These are phyloP conservation scores for Nadsonia commutata DNA, from an alignment of 1,139 yeast species.

Conservation along the genomic window DNA sequence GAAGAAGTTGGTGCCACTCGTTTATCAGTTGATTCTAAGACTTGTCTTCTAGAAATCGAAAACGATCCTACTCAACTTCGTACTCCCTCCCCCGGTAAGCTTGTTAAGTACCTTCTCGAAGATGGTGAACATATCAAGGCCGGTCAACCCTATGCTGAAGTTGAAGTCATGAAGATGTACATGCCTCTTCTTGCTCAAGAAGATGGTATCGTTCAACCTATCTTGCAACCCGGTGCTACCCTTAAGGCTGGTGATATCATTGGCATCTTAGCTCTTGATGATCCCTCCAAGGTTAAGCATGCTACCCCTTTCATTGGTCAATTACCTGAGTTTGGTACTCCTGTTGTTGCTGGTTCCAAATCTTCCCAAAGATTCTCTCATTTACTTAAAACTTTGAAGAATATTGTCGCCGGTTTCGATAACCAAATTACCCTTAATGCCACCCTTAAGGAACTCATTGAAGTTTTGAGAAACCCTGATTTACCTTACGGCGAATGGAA, in stretches of 20 bases:
- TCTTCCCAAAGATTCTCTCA: constrained; percentile 62
- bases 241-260: constrained; percentile 92
- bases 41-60: constrained; percentile 85
- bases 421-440: constrained; percentile 87
- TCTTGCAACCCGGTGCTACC: constrained; percentile 97
- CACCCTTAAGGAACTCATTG: constrained; percentile 58
- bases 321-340: constrained; percentile 76
- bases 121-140: constrained; percentile 85
- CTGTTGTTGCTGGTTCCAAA: constrained; percentile 69
- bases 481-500: constrained; percentile 92
- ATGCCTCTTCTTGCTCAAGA: constrained; percentile 67
- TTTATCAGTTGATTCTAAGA: constrained; percentile 84
- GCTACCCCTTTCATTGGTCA: constrained; percentile 94
- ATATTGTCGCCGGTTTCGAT: constrained; percentile 81
- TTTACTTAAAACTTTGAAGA: constrained; percentile 44
- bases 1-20: constrained; percentile 97
- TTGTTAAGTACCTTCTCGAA: constrained; percentile 84
- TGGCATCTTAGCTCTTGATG: constrained; percentile 88
- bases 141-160: constrained; percentile 95
- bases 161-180: constrained; percentile 95
- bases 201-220: constrained; percentile 80
- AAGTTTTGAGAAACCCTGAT: constrained; percentile 59
- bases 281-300: constrained; percentile 93
- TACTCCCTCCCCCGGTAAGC: constrained; percentile 97
- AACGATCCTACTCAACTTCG: constrained; percentile 97